Percentiles rank a stretch among this genome's conserved stretches.
These are phyloP conservation scores for Trichoderma citrinoviride DNA, from an alignment of 2,329 filamentous ascomycete genomes.

Conservation along the genomic window DNA sequence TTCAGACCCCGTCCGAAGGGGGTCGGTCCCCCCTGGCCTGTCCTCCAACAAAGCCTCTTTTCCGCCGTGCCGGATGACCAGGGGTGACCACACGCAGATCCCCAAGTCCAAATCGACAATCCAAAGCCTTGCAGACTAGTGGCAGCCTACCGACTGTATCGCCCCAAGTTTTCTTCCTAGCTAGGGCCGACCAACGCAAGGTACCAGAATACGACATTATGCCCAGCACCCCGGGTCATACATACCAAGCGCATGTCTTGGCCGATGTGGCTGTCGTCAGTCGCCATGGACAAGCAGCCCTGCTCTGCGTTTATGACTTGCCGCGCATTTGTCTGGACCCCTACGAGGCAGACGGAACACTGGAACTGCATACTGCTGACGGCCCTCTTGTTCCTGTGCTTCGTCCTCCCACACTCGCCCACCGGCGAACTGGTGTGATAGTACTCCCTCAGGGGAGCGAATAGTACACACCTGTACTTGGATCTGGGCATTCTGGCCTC, in stretches of 20 bases:
- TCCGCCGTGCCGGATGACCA: slow-evolving; percentile 31
- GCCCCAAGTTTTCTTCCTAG: slow-evolving; percentile 11
- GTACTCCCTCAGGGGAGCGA: neutral
- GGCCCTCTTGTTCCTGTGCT: neutral
- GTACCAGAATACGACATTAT: slow-evolving; percentile 21
- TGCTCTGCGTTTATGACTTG: slow-evolving; percentile 8
- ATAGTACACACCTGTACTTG: neutral
- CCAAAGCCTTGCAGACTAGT: slow-evolving; percentile 26
- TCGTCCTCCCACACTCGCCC: slow-evolving; percentile 14
- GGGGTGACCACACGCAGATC: slow-evolving; percentile 28
- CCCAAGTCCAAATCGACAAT: slow-evolving; percentile 21
- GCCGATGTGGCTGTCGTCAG: slow-evolving; percentile 3
- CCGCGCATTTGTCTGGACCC: slow-evolving; percentile 6
- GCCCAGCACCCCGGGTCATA: slow-evolving; percentile 19
- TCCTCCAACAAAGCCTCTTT: slow-evolving; percentile 21
- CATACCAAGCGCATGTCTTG: slow-evolving; percentile 6
- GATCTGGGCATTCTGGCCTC: neutral
- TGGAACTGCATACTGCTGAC: slow-evolving; percentile 14
- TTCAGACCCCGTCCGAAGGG: slow-evolving; percentile 1
- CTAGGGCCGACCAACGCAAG: slow-evolving; percentile 22
- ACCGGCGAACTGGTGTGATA: neutral
- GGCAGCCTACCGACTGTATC: slow-evolving; percentile 23
- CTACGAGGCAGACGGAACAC: neutral
- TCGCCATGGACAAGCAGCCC: slow-evolving; percentile 14
- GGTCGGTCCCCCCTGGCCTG: slow-evolving; percentile 6